Evolutionary conservation across 495 filamentous ascomycete genomes (phyloP).

Genomic region (Aspergillus leporis): DNA sequence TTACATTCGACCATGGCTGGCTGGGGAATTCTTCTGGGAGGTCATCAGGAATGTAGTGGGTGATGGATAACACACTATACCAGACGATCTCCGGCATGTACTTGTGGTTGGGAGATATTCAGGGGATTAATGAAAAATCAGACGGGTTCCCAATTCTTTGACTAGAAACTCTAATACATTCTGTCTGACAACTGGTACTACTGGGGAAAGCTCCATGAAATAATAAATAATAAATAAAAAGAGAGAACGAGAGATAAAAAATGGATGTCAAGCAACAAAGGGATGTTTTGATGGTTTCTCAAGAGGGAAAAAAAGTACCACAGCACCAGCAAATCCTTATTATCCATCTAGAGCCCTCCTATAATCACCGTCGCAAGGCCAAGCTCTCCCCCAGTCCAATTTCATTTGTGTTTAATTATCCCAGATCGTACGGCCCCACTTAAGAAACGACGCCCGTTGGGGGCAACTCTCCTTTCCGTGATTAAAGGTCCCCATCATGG

Average conservation of each 20-base stretch:
- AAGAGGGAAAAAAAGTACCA: background rate
- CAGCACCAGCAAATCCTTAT: background rate
- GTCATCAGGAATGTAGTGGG: constrained; percentile 2
- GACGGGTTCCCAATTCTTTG: background rate
- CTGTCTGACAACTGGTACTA: background rate
- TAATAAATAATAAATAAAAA: background rate
- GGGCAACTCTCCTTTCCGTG: constrained; percentile 20
- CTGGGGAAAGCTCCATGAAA: background rate
- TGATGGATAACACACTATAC: constrained; percentile 3
- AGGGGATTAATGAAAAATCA: constrained; percentile 2
- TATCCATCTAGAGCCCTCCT: background rate
- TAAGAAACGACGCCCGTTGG: constrained; percentile 11
- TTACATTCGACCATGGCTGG: background rate
- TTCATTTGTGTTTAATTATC: constrained; percentile 32
- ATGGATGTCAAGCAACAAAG: background rate
- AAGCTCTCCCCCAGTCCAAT: constrained; percentile 12
- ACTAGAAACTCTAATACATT: background rate
- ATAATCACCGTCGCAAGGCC: background rate
- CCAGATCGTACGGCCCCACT: constrained; percentile 31
- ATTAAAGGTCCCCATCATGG: constrained; percentile 20
- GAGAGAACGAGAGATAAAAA: background rate
- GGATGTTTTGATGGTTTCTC: background rate
- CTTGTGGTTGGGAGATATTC: constrained; percentile 13
- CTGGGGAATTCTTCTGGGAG: background rate
- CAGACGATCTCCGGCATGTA: constrained; percentile 9